Evolutionary conservation across 2,329 filamentous ascomycete genomes (phyloP), one percentile per base, ranked within the genome.

Genomic region (Penicillium sclerotiorum): DNA sequence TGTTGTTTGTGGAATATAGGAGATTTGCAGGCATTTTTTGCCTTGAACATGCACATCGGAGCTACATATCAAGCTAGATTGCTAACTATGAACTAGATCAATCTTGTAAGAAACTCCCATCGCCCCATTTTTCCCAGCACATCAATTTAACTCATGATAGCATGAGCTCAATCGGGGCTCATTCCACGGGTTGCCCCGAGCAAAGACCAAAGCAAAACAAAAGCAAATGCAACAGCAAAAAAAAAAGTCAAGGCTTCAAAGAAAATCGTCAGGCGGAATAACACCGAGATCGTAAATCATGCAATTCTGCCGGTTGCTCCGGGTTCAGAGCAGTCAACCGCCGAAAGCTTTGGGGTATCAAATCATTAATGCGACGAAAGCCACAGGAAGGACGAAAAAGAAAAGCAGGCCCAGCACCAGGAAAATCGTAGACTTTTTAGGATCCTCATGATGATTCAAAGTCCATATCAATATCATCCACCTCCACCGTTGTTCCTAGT

Each of bases 401-500:
- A 27, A 27, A 36, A 23, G 12, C 40, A 30, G 15, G 20, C 18
- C 13, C 18, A 52, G 28, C 32, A 22, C 28, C 48, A 36, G 17
- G 32, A 12, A 9, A 49, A 30, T 7, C 18, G 9, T 17, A 5
- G 36, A 27, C 21, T 20, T 12, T 41, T 9, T 18, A 8, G 20
- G 18, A 28, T 28, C 25, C 25, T 53, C 21, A 48, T 28, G 50
- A 36, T 8, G 45, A 66, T 38, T 65, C 61, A 45, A 58, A 69
- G 44, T 73, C 70, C 63, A 72, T 67, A 35, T 67, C 73, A 30
- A 73, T 67, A 21, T 73, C 73, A 32, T 83, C 80, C 36, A 90
- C 79, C 64, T 89, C 85, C 42, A 89, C 77, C 33, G 77, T 87
- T 17, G 88, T 88, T 2, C 87, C 92, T 15, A 99, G 73, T 1